Conservation (phyloP, 495 filamentous ascomycete genomes). For the Penicillium egyptiacum region DNA sequence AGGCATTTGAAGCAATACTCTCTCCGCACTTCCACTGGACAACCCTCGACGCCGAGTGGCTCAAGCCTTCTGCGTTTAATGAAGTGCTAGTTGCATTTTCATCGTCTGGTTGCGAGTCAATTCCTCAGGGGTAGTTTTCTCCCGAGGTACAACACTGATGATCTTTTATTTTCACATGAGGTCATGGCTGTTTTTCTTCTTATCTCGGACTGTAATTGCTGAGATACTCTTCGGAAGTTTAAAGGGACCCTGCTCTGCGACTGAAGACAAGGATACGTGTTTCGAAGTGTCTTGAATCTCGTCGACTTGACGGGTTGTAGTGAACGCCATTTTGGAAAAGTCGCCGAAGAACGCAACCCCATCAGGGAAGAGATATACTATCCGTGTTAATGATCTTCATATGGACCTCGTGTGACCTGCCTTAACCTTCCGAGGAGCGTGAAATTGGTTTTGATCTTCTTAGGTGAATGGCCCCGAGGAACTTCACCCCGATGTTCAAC, state of each 20-base stretch:
- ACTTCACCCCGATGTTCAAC: background rate
- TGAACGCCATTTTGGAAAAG: background rate
- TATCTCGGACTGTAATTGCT: background rate
- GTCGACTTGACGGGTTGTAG: background rate
- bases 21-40: background rate
- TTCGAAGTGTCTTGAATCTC: background rate
- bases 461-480: background rate
- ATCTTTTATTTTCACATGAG: background rate
- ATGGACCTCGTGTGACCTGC: background rate
- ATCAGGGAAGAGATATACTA: constrained; percentile 2
- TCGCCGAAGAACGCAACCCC: constrained; percentile 7
- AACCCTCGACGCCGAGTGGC: background rate
- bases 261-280: background rate
- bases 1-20: background rate
- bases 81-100: background rate
- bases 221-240: background rate
- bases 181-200: background rate
- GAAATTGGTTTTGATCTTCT: background rate
- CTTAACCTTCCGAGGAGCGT: background rate
- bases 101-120: background rate
- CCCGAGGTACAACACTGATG: background rate
- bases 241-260: background rate
- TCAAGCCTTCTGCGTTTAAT: background rate
- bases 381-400: background rate
- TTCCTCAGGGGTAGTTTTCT: background rate